Evolutionary conservation across 495 filamentous ascomycete genomes (phyloP).

Genomic region (Penicillium canariense): DNA sequence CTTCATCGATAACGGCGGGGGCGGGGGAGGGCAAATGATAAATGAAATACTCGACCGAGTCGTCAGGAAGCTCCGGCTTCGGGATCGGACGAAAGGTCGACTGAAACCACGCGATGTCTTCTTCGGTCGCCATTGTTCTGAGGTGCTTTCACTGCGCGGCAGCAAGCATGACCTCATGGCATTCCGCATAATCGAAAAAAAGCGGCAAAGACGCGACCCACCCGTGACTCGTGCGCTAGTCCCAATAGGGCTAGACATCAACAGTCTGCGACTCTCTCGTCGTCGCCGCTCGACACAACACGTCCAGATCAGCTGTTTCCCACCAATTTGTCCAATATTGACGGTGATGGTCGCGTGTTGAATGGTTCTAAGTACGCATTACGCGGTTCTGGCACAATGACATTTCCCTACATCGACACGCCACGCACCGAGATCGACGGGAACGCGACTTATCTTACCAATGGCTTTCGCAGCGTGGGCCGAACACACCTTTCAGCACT

Average conservation of each 20-base stretch:
- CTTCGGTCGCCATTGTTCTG: conserved; percentile 42
- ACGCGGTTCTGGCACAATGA: conserved; percentile 34
- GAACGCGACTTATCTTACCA: conserved; percentile 74
- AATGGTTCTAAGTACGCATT: conserved; percentile 15
- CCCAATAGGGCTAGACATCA: conserved; percentile 43
- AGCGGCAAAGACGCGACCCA: conserved; percentile 28
- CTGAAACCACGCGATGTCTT: conserved; percentile 50
- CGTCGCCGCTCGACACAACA: conserved; percentile 38
- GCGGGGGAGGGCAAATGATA: conserved; percentile 59
- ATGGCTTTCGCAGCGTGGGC: conserved; percentile 48
- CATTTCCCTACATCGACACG: conserved; percentile 65
- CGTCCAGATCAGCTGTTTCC: conserved; percentile 25
- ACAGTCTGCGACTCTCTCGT: conserved; percentile 31
- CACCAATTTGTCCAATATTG: conserved; percentile 4
- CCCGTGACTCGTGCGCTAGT: conserved; percentile 28
- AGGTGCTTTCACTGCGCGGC: background rate
- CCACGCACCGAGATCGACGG: conserved; percentile 72
- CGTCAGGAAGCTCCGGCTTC: conserved; percentile 71
- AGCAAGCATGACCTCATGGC: conserved; percentile 40
- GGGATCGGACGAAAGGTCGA: conserved; percentile 58
- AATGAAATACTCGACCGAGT: conserved; percentile 83
- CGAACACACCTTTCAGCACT: conserved; percentile 59
- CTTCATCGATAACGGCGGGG: conserved; percentile 46
- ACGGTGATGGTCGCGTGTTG: conserved; percentile 34
- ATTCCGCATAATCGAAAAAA: conserved; percentile 28